These are phyloP conservation scores for Linanthus parryae DNA, from an alignment of 148 eudicot genomes.

Conservation along the genomic window DNA sequence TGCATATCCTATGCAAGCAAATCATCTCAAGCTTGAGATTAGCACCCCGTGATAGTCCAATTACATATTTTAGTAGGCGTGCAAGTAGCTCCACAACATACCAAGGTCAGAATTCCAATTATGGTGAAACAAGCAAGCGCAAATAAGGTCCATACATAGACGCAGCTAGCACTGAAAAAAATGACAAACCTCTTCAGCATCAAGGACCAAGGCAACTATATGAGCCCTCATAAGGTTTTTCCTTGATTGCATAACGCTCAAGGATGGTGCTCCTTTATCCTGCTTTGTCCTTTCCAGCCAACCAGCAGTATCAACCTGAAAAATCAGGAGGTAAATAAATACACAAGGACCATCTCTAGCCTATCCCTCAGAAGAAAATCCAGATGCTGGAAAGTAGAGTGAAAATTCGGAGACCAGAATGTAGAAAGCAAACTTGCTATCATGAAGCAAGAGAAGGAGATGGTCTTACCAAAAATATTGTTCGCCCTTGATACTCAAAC, in stretches of 20 bases:
- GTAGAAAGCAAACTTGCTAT: neutral
- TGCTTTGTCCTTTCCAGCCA: slow-evolving; percentile 93
- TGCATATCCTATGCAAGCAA: too few relatives aligned
- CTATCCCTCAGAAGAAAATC: neutral
- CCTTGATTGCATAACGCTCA: slow-evolving; percentile 92
- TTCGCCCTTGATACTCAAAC: slow-evolving; percentile 77
- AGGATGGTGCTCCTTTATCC: slow-evolving; percentile 84
- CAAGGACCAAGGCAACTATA: slow-evolving; percentile 88
- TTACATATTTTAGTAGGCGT: neutral
- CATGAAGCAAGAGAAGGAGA: slow-evolving; percentile 14
- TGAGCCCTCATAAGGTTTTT: slow-evolving; percentile 99
- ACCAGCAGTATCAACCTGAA: slow-evolving; percentile 98
- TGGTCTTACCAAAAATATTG: slow-evolving; percentile 65
- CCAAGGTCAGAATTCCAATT: neutral
- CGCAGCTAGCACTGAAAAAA: neutral
- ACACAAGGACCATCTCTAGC: neutral
- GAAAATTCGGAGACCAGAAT: neutral
- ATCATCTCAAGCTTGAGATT: too few relatives aligned
- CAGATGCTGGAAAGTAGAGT: neutral
- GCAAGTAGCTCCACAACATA: neutral
- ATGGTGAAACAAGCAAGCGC: neutral
- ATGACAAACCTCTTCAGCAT: slow-evolving; percentile 81
- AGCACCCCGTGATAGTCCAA: too few relatives aligned
- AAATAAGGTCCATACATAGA: neutral
- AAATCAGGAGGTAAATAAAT: neutral